Evolutionary conservation across 805 yeast genomes (phyloP).

Genomic region (Diddensiella caesifluorescens): DNA sequence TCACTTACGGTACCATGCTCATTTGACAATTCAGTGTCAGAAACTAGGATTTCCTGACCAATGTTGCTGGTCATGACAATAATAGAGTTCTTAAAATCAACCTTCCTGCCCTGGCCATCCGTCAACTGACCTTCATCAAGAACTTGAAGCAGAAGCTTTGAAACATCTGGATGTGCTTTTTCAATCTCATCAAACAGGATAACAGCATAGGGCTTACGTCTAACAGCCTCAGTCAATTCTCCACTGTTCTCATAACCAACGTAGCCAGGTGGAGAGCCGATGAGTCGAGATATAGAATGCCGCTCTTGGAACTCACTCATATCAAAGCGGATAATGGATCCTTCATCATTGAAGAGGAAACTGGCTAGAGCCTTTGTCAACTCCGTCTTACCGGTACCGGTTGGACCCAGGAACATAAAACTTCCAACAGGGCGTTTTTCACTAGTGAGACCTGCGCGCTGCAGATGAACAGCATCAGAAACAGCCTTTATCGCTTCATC

Average conservation of each 20-base stretch:
- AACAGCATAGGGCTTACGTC: conserved; percentile 92
- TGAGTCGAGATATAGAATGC: conserved; percentile 81
- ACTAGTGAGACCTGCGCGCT: conserved; percentile 92
- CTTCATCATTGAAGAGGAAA: conserved; percentile 83
- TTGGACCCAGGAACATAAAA: conserved; percentile 94
- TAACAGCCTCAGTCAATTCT: conserved; percentile 91
- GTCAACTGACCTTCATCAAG: conserved; percentile 93
- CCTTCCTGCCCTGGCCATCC: conserved; percentile 90
- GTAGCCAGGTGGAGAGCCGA: conserved; percentile 98
- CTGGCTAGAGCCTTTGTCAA: conserved; percentile 88
- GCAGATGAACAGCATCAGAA: conserved; percentile 90
- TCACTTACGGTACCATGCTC: conserved; percentile 51
- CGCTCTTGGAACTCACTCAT: conserved; percentile 98
- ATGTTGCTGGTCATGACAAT: conserved; percentile 96
- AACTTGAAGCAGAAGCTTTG: conserved; percentile 84
- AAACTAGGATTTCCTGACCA: conserved; percentile 82
- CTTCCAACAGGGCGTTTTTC: conserved; percentile 95
- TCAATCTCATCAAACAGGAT: conserved; percentile 94
- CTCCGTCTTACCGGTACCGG: conserved; percentile 98
- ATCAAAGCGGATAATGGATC: conserved; percentile 84
- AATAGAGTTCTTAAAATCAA: conserved; percentile 90
- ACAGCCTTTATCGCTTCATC: conserved; percentile 89
- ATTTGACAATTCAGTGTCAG: conserved; percentile 49
- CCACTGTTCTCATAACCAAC: conserved; percentile 93
- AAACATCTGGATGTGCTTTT: conserved; percentile 94